These are phyloP conservation scores for Rubroboletus satanas DNA, from an alignment of 768 basidiomycete genomes.

Conservation along the genomic window DNA sequence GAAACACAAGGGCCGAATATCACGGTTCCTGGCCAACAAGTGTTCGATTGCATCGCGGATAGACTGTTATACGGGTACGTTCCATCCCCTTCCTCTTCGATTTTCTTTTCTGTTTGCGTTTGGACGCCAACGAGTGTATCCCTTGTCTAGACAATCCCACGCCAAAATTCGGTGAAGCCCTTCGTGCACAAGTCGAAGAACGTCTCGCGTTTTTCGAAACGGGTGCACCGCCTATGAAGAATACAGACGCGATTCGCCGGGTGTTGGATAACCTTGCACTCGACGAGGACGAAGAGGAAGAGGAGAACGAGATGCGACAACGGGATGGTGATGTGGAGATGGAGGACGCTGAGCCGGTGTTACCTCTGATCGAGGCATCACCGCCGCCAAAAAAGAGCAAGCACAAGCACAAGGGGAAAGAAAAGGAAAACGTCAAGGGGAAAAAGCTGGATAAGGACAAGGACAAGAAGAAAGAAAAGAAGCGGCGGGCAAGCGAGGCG, in stretches of 20 bases:
- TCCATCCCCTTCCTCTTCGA: too few species aligned
- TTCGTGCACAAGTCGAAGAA: slow-evolving; percentile 93
- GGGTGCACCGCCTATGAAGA: slow-evolving; percentile 85
- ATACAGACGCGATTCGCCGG: slow-evolving; percentile 86
- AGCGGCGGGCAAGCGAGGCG: slow-evolving; percentile 63
- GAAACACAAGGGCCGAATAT: slow-evolving; percentile 96
- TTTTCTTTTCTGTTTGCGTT: background rate
- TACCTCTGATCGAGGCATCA: slow-evolving; percentile 58
- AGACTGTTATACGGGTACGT: slow-evolving; percentile 85
- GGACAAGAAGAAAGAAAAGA: slow-evolving; percentile 36
- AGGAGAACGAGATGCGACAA: slow-evolving; percentile 33
- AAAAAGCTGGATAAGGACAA: background rate
- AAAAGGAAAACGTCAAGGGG: background rate
- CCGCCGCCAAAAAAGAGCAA: slow-evolving; percentile 63
- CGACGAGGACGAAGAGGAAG: slow-evolving; percentile 59
- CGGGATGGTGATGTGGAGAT: slow-evolving; percentile 40
- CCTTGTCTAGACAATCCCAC: slow-evolving; percentile 68
- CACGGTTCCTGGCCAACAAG: slow-evolving; percentile 98
- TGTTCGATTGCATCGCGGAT: slow-evolving; percentile 96
- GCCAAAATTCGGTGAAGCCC: slow-evolving; percentile 91
- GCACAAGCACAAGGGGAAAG: slow-evolving; percentile 17
- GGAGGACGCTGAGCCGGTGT: slow-evolving; percentile 39
- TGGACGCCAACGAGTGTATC: background rate
- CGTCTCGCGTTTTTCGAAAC: slow-evolving; percentile 92
- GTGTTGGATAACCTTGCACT: slow-evolving; percentile 75